phyloP scores from a whole-genome alignment of 1,284 basidiomycete genomes.

The Rhodotorula sp. region DNA sequence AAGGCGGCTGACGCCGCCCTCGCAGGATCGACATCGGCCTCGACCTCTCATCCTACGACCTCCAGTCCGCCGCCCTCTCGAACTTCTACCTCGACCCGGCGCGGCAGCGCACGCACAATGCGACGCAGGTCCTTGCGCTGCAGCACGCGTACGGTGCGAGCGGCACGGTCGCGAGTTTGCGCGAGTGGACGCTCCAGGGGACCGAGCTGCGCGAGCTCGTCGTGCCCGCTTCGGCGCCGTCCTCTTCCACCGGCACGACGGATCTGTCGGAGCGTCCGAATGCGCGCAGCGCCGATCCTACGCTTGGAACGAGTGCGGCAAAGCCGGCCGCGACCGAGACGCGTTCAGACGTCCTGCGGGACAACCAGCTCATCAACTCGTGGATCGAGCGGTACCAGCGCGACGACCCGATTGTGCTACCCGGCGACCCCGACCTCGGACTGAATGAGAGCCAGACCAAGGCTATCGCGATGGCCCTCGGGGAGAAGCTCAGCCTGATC shows the following conservation, averaged over 20 bases:
- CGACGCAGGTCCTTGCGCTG: not conserved
- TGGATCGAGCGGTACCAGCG: conserved; percentile 54
- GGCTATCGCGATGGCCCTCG: conserved; percentile 84
- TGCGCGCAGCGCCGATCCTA: too few relatives aligned
- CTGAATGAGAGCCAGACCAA: conserved; percentile 77
- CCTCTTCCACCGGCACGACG: not conserved
- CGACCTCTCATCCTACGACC: conserved; percentile 23
- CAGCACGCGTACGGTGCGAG: conserved; percentile 5
- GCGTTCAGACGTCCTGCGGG: conserved; percentile 23
- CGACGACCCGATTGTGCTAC: conserved; percentile 62
- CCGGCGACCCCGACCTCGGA: conserved; percentile 75
- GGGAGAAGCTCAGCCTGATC: conserved; percentile 72
- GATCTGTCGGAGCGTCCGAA: too few relatives aligned
- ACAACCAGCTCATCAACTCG: conserved; percentile 48
- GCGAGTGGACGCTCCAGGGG: conserved; percentile 37
- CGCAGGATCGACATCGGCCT: conserved; percentile 39
- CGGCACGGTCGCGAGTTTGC: not conserved
- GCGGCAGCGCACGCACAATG: conserved; percentile 31
- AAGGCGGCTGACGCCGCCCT: too few relatives aligned
- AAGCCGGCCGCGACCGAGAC: not conserved
- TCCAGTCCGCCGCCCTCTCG: conserved; percentile 30
- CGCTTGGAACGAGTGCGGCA: too few relatives aligned
- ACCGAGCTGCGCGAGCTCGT: conserved; percentile 35
- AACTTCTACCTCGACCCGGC: conserved; percentile 35
- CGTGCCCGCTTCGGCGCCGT: conserved; percentile 7